phyloP scores from a whole-genome alignment of 305 asterid species.

The Fraxinus velutina region DNA sequence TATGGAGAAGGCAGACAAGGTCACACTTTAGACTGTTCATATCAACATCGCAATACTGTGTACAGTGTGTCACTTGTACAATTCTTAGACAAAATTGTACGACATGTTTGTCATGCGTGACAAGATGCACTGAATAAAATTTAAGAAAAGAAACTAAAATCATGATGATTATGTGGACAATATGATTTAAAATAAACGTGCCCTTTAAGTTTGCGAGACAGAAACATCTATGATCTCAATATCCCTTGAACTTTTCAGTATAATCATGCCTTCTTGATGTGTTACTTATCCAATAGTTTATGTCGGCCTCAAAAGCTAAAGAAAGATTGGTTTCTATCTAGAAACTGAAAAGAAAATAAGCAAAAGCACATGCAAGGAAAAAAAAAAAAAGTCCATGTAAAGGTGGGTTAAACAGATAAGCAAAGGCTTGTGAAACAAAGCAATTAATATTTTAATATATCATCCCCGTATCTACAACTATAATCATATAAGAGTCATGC shows the following conservation, averaged over 20 bases:
- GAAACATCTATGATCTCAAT: neutral
- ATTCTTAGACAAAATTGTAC: neutral
- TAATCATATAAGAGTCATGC: no score
- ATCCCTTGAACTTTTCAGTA: constrained; percentile 10
- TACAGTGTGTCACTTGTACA: neutral
- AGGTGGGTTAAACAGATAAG: constrained; percentile 4
- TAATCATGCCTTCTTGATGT: constrained; percentile 16
- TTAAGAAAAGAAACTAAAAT: neutral
- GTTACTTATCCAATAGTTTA: constrained; percentile 18
- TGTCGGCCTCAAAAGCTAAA: constrained; percentile 27
- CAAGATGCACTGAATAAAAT: neutral
- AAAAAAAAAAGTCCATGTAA: constrained; percentile 17
- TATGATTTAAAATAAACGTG: neutral
- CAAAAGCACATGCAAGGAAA: constrained; percentile 19
- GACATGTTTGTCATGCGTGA: neutral
- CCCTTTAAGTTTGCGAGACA: neutral
- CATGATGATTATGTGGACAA: neutral
- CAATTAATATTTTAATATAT: constrained; percentile 23
- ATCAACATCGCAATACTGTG: neutral
- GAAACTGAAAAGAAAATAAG: constrained; percentile 20
- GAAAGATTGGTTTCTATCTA: constrained; percentile 18
- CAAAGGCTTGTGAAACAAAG: constrained; percentile 16
- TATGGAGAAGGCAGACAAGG: neutral
- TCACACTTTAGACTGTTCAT: neutral
- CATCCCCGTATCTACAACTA: constrained; percentile 57